Base-by-base conservation (phyloP, 371 early-diverging fungal genomes). In the Zychaea mexicana region DNA sequence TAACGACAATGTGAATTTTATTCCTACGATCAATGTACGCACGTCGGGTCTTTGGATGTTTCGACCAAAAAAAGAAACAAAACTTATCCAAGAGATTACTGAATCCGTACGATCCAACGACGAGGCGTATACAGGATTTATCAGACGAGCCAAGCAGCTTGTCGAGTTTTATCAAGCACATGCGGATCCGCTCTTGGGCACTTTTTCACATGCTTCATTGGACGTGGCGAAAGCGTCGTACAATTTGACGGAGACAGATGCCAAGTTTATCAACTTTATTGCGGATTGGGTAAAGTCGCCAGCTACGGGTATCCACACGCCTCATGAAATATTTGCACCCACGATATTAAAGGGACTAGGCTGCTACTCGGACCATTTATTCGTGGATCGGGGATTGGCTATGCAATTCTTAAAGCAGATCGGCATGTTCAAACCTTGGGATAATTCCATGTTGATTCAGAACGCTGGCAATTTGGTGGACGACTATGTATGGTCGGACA, bases 341-440 rank as follows among this genome's bases (percentile, higher is more conserved):
- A 76, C 78, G n/a, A 77, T 92, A 2, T 68, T 95, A 24, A 85
- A 91, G 63, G 89, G 88, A 26, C 65, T 92, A 57, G 75, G 73
- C 21, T 66, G 68, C 24, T 93, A 92, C 61, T 22, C 32, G 31
- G 72, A 74, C 3, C 72, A 70, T 2, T 26, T 81, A 53, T 74
- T 82, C 31, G 60, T 79, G 26, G 85, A 86, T 38, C 64, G 73
- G 6, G 57, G 73, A 8, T 75, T 87, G 3, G 92, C 89, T 0
- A 65, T 82, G 4, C 69, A 71, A 30, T 88, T 94, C 36, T 73
- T 96, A 39, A 85, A 82, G 38, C 92, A 94, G 45, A 76, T 96
- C 13, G 95, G 95, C 52, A 86, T 94, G 54, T 88, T 91, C 31
- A 57, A 53, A 13, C 60, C 62, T 4, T 90, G 88, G 88, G 88